These are phyloP conservation scores for Pinus taeda DNA, from an alignment of 75 land plant genomes.

Conservation along the genomic window DNA sequence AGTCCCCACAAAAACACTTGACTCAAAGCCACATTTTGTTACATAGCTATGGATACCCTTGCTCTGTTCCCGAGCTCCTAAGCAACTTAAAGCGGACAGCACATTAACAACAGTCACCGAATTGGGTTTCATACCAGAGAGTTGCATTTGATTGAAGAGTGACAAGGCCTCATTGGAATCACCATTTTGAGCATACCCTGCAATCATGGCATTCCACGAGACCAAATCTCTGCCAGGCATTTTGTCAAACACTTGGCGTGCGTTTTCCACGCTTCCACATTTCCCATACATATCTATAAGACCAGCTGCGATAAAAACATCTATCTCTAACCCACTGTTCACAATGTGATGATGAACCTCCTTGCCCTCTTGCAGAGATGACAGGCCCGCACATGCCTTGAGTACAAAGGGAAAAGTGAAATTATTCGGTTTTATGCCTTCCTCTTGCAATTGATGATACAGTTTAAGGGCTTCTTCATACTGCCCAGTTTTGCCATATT, in stretches of 20 bases:
- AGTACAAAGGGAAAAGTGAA: constrained; percentile 29
- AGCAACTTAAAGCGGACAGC: neutral
- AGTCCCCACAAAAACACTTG: constrained; percentile 31
- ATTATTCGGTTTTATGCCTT: constrained; percentile 23
- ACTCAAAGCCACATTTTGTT: constrained; percentile 21
- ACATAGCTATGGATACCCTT: constrained; percentile 33
- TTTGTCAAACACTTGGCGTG: constrained; percentile 22
- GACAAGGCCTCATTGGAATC: constrained; percentile 12
- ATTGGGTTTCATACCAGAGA: constrained; percentile 14
- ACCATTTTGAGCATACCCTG: constrained; percentile 20
- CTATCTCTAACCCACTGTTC: constrained; percentile 22
- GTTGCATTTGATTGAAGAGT: constrained; percentile 13
- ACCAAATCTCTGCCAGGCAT: constrained; percentile 24
- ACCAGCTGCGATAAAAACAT: constrained; percentile 28
- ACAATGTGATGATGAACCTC: constrained; percentile 15
- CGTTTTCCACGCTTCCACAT: constrained; percentile 23
- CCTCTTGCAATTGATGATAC: constrained; percentile 14
- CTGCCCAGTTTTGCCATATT: constrained; percentile 20
- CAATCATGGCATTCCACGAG: constrained; percentile 36
- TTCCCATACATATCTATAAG: constrained; percentile 34
- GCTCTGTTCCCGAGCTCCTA: constrained; percentile 17
- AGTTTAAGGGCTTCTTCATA: constrained; percentile 23
- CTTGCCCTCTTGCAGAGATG: constrained; percentile 17
- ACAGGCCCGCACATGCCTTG: constrained; percentile 19
- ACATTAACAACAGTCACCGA: constrained; percentile 19